Base-by-base conservation (phyloP, 2,329 filamentous ascomycete species). In the Ophiostoma tasmaniense region DNA sequence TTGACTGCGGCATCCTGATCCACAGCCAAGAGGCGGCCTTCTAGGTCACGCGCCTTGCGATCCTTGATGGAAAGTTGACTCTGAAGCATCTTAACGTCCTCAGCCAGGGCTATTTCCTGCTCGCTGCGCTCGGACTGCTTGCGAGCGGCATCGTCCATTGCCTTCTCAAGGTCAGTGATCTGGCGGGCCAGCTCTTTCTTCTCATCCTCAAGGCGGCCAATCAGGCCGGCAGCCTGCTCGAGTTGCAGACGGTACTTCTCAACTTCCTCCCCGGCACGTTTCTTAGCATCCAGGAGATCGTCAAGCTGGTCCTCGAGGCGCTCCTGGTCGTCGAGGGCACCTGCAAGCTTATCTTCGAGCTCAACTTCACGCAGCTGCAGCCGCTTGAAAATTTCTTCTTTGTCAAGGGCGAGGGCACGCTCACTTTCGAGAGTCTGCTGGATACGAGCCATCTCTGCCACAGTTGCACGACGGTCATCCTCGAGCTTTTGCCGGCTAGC, bases 371-470 rank as follows among this genome's bases (percentile, higher is more conserved):
- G 90, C 67, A 89, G 82, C 76, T 97, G 95, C 28, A 99, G 83
- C n/a, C 96, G 88, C 76, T 94, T 96, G 83, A 98, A 99, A 71
- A 99, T 99, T 75, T 99, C 95, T 76, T 99, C 96, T 77, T 99
- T 99, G 79, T 99, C 95, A 5, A 99, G 82, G 0, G 95, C 95
- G 59, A 99, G 83, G n/a, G 94, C 92, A 66, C 95, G 88, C 79
- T 99, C 96, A 73, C 93, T 97, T 78, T 99, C 96, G 1, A 99
- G 84, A 0, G 92, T 96, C 74, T 98, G 92, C 76, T 97, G 93
- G 64, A 98, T 91, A 39, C 91, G 89, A 73, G 93, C 87, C 75
- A 97, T 90, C 75, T 99, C 95, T 17, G 89, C 83, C 73, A 98
- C 91, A 1, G 92, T 91, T 71, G 93, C 90, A 59, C 95, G 87